Percentiles rank a stretch among this genome's conserved stretches.
Evolutionary conservation across 371 early-diverging fungal species (phyloP).

Genomic region (Rhizopus microsporus): DNA sequence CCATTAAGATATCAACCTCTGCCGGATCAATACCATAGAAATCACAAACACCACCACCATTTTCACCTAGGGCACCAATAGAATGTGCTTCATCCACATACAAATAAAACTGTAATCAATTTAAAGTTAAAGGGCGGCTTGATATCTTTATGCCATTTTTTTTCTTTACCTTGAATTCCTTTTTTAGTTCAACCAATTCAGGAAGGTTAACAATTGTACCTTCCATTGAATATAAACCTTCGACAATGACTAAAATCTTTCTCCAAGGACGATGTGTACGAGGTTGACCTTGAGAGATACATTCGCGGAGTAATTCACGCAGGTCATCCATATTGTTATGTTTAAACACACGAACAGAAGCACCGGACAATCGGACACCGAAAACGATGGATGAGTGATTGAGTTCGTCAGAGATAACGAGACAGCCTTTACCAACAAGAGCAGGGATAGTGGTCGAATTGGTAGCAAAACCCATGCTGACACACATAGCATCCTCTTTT

Average conservation of each 20-base stretch:
- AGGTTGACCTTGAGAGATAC: slow-evolving; percentile 98
- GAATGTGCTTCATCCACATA: slow-evolving; percentile 99
- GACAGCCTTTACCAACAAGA: slow-evolving; percentile 85
- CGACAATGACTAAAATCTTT: slow-evolving; percentile 97
- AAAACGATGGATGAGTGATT: slow-evolving; percentile 98
- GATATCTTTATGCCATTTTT: slow-evolving; percentile 23
- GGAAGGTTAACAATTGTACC: slow-evolving; percentile 94
- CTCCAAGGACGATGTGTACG: slow-evolving; percentile 99
- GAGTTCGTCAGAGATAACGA: slow-evolving; percentile 97
- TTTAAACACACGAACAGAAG: slow-evolving; percentile 93
- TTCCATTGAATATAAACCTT: slow-evolving; percentile 99
- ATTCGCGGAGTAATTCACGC: slow-evolving; percentile 83
- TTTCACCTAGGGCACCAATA: slow-evolving; percentile 94
- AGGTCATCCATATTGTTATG: slow-evolving; percentile 91
- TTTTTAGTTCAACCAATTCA: slow-evolving; percentile 89
- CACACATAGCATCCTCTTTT: slow-evolving; percentile 91
- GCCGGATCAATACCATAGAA: slow-evolving; percentile 87
- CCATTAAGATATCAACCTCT: slow-evolving; percentile 98
- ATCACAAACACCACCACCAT: slow-evolving; percentile 96
- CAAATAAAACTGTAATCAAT: slow-evolving; percentile 79
- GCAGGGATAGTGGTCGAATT: slow-evolving; percentile 97
- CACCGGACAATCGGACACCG: slow-evolving; percentile 94
- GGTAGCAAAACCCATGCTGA: slow-evolving; percentile 99
- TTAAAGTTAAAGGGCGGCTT: slow-evolving; percentile 36
- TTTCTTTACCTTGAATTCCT: slow-evolving; percentile 87